These are phyloP conservation scores for Globisporangium camurandrum DNA, from an alignment of 352 stramenopile genomes.

Conservation along the genomic window DNA sequence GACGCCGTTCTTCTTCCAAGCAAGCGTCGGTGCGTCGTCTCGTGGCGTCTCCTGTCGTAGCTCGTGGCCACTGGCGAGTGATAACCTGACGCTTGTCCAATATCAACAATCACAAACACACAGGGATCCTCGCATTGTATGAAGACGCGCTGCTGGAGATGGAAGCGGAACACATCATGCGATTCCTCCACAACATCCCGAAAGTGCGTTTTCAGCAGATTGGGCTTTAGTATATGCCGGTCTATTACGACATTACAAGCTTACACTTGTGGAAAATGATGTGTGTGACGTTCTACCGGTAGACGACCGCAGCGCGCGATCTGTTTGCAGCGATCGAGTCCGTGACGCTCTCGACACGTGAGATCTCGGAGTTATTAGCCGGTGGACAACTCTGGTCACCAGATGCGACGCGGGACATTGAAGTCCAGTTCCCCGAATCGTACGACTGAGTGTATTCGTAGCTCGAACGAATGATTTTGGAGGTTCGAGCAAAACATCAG, in stretches of 20 bases:
- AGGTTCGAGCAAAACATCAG: neutral
- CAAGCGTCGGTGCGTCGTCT: slow-evolving; percentile 55
- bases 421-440: slow-evolving; percentile 67
- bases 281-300: neutral
- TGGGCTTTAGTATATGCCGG: no score
- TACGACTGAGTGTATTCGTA: slow-evolving; percentile 70
- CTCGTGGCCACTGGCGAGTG: no score
- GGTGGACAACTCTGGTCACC: slow-evolving; percentile 73
- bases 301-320: slow-evolving; percentile 46
- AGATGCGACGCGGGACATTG: slow-evolving; percentile 45
- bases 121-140: slow-evolving; percentile 64
- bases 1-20: slow-evolving; percentile 84
- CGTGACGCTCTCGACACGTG: slow-evolving; percentile 56
- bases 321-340: slow-evolving; percentile 61
- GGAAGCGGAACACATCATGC: slow-evolving; percentile 73
- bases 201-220: no score
- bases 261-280: neutral
- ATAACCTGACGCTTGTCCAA: no score
- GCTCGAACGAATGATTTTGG: neutral
- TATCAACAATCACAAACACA: neutral
- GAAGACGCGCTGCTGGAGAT: slow-evolving; percentile 62
- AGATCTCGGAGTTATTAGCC: slow-evolving; percentile 61
- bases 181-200: slow-evolving; percentile 72
- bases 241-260: no score
- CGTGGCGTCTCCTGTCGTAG: neutral